Evolutionary conservation across 495 filamentous ascomycete genomes (phyloP).

Genomic region (Xeromyces bisporus): DNA sequence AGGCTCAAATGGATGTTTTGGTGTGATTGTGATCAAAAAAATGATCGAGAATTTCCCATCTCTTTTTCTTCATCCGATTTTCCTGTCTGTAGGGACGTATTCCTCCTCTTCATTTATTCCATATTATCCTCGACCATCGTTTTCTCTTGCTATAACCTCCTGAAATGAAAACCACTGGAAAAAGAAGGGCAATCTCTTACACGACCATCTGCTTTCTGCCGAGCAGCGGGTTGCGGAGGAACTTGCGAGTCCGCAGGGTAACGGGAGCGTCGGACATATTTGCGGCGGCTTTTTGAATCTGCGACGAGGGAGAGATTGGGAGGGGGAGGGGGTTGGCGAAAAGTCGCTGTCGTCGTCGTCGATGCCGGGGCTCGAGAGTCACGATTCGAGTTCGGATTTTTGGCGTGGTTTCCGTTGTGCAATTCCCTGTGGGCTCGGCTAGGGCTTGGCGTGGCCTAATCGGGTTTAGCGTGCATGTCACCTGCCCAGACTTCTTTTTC

Average conservation of each 20-base stretch:
- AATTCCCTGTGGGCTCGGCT: constrained; percentile 29
- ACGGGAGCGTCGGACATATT: constrained; percentile 86
- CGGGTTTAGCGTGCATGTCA: constrained; percentile 4
- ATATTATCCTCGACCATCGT: background rate
- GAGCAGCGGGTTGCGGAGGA: constrained; percentile 98
- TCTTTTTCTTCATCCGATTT: constrained; percentile 1
- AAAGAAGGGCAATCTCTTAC: constrained; percentile 44
- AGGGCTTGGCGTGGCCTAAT: constrained; percentile 16
- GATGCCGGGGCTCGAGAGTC: constrained; percentile 9
- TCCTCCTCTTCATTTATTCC: constrained; percentile 2
- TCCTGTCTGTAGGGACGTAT: background rate
- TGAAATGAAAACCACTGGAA: no score
- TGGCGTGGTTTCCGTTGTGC: constrained; percentile 7
- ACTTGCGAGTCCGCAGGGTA: constrained; percentile 99
- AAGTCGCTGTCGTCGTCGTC: constrained; percentile 13
- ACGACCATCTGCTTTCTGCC: constrained; percentile 99
- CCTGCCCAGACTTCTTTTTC: background rate
- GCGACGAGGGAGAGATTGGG: constrained; percentile 9
- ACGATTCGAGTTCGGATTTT: constrained; percentile 21
- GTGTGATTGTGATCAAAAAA: background rate
- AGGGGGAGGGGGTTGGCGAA: constrained; percentile 3
- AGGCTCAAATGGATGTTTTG: background rate
- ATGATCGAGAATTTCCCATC: background rate
- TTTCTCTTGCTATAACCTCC: no score
- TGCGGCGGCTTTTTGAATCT: constrained; percentile 14